These are phyloP conservation scores for Fusarium acutatum DNA, from an alignment of 2,329 filamentous ascomycete genomes.

Conservation along the genomic window DNA sequence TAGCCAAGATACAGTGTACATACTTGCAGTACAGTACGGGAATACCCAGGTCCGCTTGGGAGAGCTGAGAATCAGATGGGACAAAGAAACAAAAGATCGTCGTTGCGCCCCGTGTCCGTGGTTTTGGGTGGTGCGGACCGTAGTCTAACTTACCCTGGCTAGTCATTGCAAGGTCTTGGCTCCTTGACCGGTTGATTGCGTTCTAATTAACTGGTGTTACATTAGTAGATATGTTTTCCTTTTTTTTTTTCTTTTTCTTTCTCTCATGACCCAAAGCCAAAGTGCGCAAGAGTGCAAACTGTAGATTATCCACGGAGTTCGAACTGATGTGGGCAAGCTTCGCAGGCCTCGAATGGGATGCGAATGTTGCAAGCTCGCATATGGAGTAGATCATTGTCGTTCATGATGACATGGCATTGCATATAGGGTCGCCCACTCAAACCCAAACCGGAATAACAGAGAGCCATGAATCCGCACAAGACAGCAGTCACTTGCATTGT, in stretches of 20 bases:
- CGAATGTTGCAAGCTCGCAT: conserved; percentile 8
- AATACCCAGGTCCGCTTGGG: background rate
- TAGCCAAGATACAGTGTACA: conserved; percentile 4
- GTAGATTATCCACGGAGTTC: background rate
- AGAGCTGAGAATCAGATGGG: conserved; percentile 26
- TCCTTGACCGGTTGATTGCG: conserved; percentile 25
- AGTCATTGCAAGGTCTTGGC: conserved; percentile 28
- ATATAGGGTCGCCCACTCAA: conserved; percentile 1
- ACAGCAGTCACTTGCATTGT: conserved; percentile 37
- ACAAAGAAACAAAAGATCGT: conserved; percentile 39
- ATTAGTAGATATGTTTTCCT: conserved; percentile 11
- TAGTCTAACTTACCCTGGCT: conserved; percentile 32
- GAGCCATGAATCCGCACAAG: background rate
- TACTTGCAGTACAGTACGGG: background rate
- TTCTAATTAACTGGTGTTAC: conserved; percentile 15
- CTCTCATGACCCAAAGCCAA: background rate
- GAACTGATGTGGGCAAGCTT: conserved; percentile 2
- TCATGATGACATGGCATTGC: conserved; percentile 36
- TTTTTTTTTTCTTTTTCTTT: too few species aligned
- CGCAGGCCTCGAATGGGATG: conserved; percentile 20
- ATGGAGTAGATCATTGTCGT: conserved; percentile 2
- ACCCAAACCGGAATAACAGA: conserved; percentile 7
- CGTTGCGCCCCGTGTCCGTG: conserved; percentile 40
- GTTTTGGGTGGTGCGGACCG: conserved; percentile 42
- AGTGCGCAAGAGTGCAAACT: background rate